These are phyloP conservation scores for Pseudogymnoascus pannorum DNA, from an alignment of 2,329 filamentous ascomycete species.

Conservation along the genomic window DNA sequence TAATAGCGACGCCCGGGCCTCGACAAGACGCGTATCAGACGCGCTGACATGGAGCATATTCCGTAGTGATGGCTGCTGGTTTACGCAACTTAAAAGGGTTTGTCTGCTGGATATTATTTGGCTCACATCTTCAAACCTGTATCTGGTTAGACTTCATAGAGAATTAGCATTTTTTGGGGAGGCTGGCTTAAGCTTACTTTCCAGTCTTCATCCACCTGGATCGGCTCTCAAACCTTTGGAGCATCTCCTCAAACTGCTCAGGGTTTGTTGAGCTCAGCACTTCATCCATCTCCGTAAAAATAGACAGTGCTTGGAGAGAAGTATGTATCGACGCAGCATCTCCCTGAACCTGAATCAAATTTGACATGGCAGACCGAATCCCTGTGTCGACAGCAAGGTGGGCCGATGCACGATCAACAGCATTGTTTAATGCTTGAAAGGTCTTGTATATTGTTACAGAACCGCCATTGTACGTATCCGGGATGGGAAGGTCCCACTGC, in stretches of 20 bases:
- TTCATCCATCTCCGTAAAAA: conserved; percentile 76
- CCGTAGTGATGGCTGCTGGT: conserved; percentile 59
- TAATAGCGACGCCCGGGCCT: conserved; percentile 69
- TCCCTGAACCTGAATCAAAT: conserved; percentile 42
- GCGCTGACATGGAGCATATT: conserved; percentile 52
- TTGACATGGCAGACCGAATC: conserved; percentile 52
- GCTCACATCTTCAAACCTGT: conserved; percentile 67
- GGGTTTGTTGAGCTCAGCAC: conserved; percentile 54
- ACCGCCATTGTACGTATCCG: conserved; percentile 53
- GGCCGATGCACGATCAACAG: conserved; percentile 47
- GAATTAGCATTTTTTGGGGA: conserved; percentile 16
- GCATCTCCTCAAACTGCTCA: conserved; percentile 52
- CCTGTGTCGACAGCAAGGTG: conserved; percentile 55
- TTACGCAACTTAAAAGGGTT: conserved; percentile 73
- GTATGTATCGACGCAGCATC: conserved; percentile 46
- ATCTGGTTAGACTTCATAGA: conserved; percentile 29
- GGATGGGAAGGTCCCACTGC: conserved; percentile 83
- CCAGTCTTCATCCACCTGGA: conserved; percentile 76
- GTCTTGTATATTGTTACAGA: conserved; percentile 69
- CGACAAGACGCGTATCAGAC: conserved; percentile 58
- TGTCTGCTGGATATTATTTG: conserved; percentile 76
- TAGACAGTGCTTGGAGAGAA: conserved; percentile 57
- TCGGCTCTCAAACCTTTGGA: conserved; percentile 57
- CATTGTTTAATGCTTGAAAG: conserved; percentile 70
- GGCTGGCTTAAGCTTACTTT: conserved; percentile 47